Conservation (phyloP, 768 basidiomycete genomes). For the Leccinum subgranulosum region DNA sequence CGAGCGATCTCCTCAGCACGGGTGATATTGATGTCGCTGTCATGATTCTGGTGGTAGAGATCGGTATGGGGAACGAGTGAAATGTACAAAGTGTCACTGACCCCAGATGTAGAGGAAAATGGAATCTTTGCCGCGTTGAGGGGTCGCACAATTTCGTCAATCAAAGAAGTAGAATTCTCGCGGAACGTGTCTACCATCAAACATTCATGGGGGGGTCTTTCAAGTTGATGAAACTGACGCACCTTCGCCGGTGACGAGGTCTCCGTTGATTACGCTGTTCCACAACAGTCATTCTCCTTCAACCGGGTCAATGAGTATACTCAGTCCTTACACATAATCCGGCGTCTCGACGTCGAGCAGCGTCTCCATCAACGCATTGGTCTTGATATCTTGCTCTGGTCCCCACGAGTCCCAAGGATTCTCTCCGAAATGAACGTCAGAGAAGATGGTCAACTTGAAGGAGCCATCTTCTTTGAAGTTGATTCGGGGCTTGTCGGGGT, state of each 20-base stretch:
- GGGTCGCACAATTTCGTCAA: constrained; percentile 62
- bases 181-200: constrained; percentile 53
- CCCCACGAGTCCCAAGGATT: constrained; percentile 71
- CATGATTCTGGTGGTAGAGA: constrained; percentile 55
- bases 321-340: constrained; percentile 58
- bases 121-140: constrained; percentile 55
- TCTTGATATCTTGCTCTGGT: constrained; percentile 63
- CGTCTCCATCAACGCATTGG: constrained; percentile 52
- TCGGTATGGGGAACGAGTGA: background rate
- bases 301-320: background rate
- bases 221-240: background rate
- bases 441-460: constrained; percentile 73
- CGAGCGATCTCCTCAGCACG: constrained; percentile 65
- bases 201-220: background rate
- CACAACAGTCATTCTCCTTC: background rate
- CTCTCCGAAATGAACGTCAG: constrained; percentile 75
- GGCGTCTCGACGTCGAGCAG: constrained; percentile 59
- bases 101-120: constrained; percentile 69
- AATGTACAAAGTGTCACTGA: constrained; percentile 33
- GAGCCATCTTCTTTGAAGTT: constrained; percentile 56
- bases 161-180: constrained; percentile 62
- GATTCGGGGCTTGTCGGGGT: constrained; percentile 47
- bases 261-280: constrained; percentile 65
- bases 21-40: constrained; percentile 70
- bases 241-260: constrained; percentile 74